Evolutionary conservation across 306 rosid species (phyloP), one percentile per base, ranked within the genome.

Genomic region (Vigna radiata): DNA sequence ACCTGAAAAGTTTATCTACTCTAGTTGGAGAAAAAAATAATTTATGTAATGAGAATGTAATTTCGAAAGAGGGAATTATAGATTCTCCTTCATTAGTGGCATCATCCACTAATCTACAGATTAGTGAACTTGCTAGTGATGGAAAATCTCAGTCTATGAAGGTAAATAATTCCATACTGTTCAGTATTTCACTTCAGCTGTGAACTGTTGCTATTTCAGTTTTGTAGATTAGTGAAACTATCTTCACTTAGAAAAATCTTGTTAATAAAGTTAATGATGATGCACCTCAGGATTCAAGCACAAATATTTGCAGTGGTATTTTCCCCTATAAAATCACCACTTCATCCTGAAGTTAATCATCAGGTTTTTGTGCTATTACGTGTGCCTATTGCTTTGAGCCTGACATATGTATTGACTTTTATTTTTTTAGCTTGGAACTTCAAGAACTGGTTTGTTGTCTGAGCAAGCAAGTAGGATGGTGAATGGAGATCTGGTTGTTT

Each of bases 381-480:
- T 54, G 1, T 54, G 31, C 19, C 27, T 43, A 31, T 47, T 62
- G 68, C 61, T 73, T 56, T 74, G 15, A 16, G 56, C 44, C 36
- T 58, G 19, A 13, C 47, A 60, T 54, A 10, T 72, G 2, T 74
- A 6, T 79, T 73, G 44, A 68, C 70, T 48, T 4, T 43, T 23
- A 69, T 61, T 80, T 5, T 63, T 69, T 53, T 81, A 95, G 97
- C 89, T 60, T 81, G 88, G 67, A 80, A 52, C 55, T 29, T 79
- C 86, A 53, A 79, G 68, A 43, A 72, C 47, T 74, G 80, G 73
- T 67, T 75, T 33, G 7, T 75, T 62, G 78, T 58, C 53, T 77
- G 70, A 68, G 76, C 55, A 79, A 79, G 72, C 80, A 49, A 23
- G 77, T 66, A 37, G 37, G 41, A 2, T 23, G 9, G 19, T 17